phyloP scores from a whole-genome alignment of 2,329 filamentous ascomycete genomes.

The Xenosphaeropsis pyriputrescens region DNA sequence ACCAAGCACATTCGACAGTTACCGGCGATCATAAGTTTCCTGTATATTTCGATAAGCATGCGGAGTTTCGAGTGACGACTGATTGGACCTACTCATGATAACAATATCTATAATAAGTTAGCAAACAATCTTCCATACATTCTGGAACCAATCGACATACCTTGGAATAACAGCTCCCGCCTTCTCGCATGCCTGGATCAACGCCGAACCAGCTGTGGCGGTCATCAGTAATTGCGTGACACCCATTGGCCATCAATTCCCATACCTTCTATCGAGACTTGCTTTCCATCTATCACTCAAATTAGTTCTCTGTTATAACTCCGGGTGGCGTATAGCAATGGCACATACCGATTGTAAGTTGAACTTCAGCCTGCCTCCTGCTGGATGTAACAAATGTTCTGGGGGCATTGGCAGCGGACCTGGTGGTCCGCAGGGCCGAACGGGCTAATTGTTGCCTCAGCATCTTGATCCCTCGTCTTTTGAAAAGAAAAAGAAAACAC shows the following conservation, averaged over 20 bases:
- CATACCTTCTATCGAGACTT: constrained; percentile 91
- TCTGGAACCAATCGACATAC: constrained; percentile 27
- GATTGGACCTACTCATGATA: constrained; percentile 72
- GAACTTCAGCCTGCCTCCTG: constrained; percentile 76
- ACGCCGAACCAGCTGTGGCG: constrained; percentile 71
- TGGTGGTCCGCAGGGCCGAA: constrained; percentile 52
- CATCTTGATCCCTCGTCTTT: constrained; percentile 49
- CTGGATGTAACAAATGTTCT: constrained; percentile 72
- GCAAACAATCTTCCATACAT: constrained; percentile 2
- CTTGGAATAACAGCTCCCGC: constrained; percentile 80
- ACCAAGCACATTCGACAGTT: constrained; percentile 99
- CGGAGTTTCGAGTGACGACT: constrained; percentile 3
- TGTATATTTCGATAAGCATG: constrained; percentile 23
- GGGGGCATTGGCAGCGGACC: constrained; percentile 42
- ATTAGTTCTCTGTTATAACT: constrained; percentile 11
- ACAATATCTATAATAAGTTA: constrained; percentile 58
- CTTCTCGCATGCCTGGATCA: constrained; percentile 99
- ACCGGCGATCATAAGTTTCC: constrained; percentile 96
- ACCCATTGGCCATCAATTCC: neutral
- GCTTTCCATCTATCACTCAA: constrained; percentile 67
- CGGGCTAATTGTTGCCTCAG: constrained; percentile 53
- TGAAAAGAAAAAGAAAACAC: constrained; percentile 23
- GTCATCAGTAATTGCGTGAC: constrained; percentile 19
- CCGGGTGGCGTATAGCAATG: constrained; percentile 11
- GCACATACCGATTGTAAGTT: constrained; percentile 80